Percentiles rank a stretch among this genome's conserved stretches.
phyloP scores from a whole-genome alignment of 108 stramenopile genomes.

The Discostella stelligeroides region DNA sequence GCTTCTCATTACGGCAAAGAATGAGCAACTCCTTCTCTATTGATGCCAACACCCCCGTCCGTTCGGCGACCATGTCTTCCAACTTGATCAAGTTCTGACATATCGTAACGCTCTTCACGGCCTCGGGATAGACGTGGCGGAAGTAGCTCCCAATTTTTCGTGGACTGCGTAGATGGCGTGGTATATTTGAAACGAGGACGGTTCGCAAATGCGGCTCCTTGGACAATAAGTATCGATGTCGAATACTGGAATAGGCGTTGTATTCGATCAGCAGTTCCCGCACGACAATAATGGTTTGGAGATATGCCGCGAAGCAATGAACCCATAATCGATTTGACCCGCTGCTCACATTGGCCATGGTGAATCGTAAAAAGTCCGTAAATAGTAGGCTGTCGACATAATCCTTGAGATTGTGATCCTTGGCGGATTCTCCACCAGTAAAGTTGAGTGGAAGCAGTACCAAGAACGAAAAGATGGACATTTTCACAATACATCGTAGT shows the following conservation, averaged over 20 bases:
- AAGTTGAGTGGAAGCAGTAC: constrained; percentile 89
- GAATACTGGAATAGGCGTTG: constrained; percentile 84
- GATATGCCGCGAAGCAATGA: constrained; percentile 87
- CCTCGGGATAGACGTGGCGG: constrained; percentile 86
- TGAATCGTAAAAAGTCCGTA: constrained; percentile 86
- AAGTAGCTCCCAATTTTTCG: constrained; percentile 81
- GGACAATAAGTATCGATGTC: constrained; percentile 83
- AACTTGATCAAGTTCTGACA: constrained; percentile 83
- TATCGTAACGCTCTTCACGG: constrained; percentile 81
- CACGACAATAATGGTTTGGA: constrained; percentile 83
- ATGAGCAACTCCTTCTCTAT: constrained; percentile 82
- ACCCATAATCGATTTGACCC: constrained; percentile 86
- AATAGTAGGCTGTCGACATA: constrained; percentile 74
- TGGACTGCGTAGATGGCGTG: constrained; percentile 81
- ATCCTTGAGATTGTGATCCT: constrained; percentile 70
- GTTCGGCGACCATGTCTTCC: constrained; percentile 62
- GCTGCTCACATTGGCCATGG: constrained; percentile 84
- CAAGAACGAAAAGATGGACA: constrained; percentile 83
- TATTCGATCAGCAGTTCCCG: constrained; percentile 84
- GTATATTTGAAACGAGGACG: constrained; percentile 86
- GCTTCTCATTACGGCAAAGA: constrained; percentile 74
- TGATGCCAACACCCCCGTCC: constrained; percentile 65
- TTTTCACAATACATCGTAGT: constrained; percentile 87
- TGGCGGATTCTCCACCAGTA: constrained; percentile 78
- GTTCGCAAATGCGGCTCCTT: constrained; percentile 87